Conservation (phyloP, 106 monocot genomes). For the Xerophyta viscosa region DNA sequence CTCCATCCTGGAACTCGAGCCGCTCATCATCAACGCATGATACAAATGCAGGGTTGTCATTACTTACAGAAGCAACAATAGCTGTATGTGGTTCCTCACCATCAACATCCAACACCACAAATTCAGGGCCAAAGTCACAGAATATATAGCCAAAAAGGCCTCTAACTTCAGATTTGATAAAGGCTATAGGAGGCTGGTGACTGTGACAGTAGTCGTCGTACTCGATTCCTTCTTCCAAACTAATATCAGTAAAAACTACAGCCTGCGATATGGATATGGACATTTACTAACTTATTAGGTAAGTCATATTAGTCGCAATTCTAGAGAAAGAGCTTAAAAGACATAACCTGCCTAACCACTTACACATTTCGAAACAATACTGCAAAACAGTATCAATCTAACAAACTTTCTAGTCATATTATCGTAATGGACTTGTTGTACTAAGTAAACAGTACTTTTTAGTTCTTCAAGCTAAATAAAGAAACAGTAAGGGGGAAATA, state of each 20-base stretch:
- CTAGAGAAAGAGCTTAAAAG: too few species aligned
- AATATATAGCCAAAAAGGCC: conserved; percentile 72
- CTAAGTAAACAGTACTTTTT: too few species aligned
- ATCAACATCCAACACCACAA: conserved; percentile 65
- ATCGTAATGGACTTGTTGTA: too few species aligned
- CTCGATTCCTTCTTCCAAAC: conserved; percentile 61
- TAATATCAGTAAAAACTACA: conserved; percentile 75
- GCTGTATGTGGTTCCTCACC: conserved; percentile 78
- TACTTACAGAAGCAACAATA: conserved; percentile 72
- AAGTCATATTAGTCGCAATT: not conserved
- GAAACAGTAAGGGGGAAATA: too few species aligned
- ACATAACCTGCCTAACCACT: too few species aligned
- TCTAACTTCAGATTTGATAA: conserved; percentile 61
- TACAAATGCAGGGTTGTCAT: conserved; percentile 60
- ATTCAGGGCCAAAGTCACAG: conserved; percentile 79
- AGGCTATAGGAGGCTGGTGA: conserved; percentile 69
- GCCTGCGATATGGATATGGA: too few species aligned
- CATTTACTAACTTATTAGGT: too few species aligned
- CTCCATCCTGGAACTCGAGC: conserved; percentile 68
- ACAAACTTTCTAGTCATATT: too few species aligned
- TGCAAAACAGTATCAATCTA: too few species aligned
- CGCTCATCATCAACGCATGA: conserved; percentile 78
- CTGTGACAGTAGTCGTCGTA: conserved; percentile 64
- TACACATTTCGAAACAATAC: too few species aligned
- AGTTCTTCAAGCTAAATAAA: too few species aligned